Conservation (phyloP, 495 filamentous ascomycete genomes). For the Recurvomyces mirabilis region DNA sequence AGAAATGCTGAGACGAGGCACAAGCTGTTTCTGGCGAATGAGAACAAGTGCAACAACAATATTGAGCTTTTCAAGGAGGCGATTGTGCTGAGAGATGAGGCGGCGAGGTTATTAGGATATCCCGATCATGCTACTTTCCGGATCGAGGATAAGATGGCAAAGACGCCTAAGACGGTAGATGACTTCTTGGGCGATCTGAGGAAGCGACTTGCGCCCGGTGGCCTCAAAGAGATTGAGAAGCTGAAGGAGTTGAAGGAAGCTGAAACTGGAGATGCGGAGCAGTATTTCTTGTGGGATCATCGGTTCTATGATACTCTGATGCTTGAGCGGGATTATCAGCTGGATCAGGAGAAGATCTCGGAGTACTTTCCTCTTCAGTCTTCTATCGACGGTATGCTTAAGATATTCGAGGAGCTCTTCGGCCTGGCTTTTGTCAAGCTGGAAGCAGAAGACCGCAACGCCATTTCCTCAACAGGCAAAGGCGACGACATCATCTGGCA, state of each 20-base stretch:
- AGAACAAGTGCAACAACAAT: slow-evolving; percentile 83
- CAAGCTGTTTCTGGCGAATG: slow-evolving; percentile 48
- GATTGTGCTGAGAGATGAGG: slow-evolving; percentile 81
- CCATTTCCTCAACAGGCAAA: slow-evolving; percentile 45
- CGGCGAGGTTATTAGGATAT: slow-evolving; percentile 81
- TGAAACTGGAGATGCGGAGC: slow-evolving; percentile 49
- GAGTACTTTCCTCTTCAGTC: slow-evolving; percentile 87
- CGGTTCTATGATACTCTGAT: slow-evolving; percentile 82
- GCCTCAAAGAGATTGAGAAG: slow-evolving; percentile 60
- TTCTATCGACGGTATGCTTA: slow-evolving; percentile 81
- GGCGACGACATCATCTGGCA: slow-evolving; percentile 61
- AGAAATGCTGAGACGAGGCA: slow-evolving; percentile 46
- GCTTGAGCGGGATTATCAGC: slow-evolving; percentile 78
- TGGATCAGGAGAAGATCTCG: slow-evolving; percentile 80
- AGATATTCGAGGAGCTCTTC: slow-evolving; percentile 89
- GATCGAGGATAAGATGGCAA: slow-evolving; percentile 97
- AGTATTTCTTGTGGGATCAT: slow-evolving; percentile 88
- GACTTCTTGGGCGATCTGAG: slow-evolving; percentile 76
- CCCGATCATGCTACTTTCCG: slow-evolving; percentile 83
- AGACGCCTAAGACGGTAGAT: slow-evolving; percentile 74
- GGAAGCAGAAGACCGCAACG: slow-evolving; percentile 44
- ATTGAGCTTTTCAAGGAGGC: slow-evolving; percentile 76
- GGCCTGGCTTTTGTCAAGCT: slow-evolving; percentile 86
- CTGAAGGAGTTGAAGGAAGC: slow-evolving; percentile 70
- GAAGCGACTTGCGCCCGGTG: slow-evolving; percentile 60